phyloP scores from a whole-genome alignment of 2,329 filamentous ascomycete species.

The Fusarium globosum region DNA sequence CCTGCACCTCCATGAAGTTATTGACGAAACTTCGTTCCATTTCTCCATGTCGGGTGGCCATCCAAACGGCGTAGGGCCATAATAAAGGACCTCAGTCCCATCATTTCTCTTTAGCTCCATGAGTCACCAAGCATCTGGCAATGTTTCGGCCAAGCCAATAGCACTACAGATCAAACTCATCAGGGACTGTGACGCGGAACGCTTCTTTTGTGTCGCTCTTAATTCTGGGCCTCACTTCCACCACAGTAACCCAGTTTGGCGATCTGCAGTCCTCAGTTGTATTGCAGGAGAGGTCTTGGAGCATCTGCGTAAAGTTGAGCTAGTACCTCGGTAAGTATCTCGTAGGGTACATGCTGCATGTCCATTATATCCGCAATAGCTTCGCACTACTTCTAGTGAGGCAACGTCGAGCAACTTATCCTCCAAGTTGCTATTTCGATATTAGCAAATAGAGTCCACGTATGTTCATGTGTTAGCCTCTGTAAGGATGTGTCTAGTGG shows the following conservation, averaged over 20 bases:
- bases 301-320: not conserved
- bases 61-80: no score
- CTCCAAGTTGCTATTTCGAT: not conserved
- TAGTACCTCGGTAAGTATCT: not conserved
- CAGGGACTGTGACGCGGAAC: not conserved
- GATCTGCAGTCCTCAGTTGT: not conserved
- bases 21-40: no score
- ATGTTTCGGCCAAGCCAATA: not conserved
- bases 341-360: not conserved
- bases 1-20: no score
- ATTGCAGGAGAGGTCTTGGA: not conserved
- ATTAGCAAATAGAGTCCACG: not conserved
- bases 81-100: no score
- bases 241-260: not conserved
- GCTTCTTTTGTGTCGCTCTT: rapidly evolving
- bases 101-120: no score
- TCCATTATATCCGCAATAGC: not conserved
- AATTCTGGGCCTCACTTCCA: not conserved
- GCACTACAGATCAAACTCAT: not conserved
- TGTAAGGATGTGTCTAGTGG: not conserved
- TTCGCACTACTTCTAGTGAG: not conserved
- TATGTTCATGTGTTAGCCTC: not conserved
- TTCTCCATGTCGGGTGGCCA: no score
- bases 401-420: not conserved
- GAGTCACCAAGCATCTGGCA: no score